Conservation (phyloP, 805 yeast genomes). For the Diddensiella transvaalensis region DNA sequence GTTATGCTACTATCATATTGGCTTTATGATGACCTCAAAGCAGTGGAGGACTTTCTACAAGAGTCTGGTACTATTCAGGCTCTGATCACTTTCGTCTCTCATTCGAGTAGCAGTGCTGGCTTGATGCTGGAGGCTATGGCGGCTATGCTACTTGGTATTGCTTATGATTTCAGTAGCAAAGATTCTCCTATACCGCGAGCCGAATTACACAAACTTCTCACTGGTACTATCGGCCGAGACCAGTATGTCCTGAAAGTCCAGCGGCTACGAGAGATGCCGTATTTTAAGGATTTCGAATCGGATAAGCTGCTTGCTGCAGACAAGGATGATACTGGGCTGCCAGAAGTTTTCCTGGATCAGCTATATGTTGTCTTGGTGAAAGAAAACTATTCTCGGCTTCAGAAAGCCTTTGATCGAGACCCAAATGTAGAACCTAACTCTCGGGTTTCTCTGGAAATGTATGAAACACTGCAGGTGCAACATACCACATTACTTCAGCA, state of each 20-base stretch:
- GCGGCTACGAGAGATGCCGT: conserved; percentile 60
- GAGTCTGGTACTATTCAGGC: conserved; percentile 67
- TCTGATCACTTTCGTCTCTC: conserved; percentile 60
- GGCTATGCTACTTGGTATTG: conserved; percentile 65
- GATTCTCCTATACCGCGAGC: conserved; percentile 53
- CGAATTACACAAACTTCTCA: conserved; percentile 59
- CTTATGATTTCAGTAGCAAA: conserved; percentile 68
- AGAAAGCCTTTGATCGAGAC: conserved; percentile 65
- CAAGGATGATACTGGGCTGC: conserved; percentile 81
- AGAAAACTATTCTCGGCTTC: conserved; percentile 66
- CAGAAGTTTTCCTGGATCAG: conserved; percentile 69
- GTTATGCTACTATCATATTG: conserved; percentile 68
- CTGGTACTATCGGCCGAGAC: conserved; percentile 73
- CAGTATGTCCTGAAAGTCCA: conserved; percentile 69
- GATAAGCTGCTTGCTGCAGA: conserved; percentile 47
- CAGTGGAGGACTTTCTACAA: conserved; percentile 69
- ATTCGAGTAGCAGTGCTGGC: conserved; percentile 44
- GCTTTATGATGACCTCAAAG: conserved; percentile 72
- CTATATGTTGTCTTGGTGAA: conserved; percentile 62
- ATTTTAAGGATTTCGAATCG: conserved; percentile 52
- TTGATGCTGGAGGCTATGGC: conserved; percentile 69
- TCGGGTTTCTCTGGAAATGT: conserved; percentile 59
- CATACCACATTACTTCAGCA: conserved; percentile 22
- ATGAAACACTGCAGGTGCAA: conserved; percentile 35
- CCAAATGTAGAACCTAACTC: conserved; percentile 71